Evolutionary conservation across 2,329 filamentous ascomycete genomes (phyloP), one percentile per base, ranked within the genome.

Genomic region (Malbranchea zuffiana): DNA sequence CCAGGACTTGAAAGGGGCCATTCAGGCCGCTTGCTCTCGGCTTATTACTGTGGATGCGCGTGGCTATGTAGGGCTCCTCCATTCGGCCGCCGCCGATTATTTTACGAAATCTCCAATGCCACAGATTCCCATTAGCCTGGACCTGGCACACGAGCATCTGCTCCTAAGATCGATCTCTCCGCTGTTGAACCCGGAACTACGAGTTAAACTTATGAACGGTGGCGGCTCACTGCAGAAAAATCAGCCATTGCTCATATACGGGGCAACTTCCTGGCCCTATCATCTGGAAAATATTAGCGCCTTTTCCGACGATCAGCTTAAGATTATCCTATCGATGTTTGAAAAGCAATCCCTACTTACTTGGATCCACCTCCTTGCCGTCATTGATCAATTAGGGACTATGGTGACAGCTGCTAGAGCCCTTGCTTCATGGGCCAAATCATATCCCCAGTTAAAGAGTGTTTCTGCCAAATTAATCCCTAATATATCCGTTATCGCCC

Each of bases 1-100:
- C 13, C 12, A 49, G 2, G 47, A 53, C 35, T 32, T 54, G 12
- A 28, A 36, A 7, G 34, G 31, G 5, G 46, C 51, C 5, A 47
- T 54, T 28, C 34, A 30, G 8, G 36, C 49, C 8, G 35, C 52
- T 7, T 55, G 53, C 40, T 49, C 53, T 3, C 36, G 50, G 16
- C 50, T 56, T 33, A 39, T 55, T 11, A 26, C 47, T 2, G 35
- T 55, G 15, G 47, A 55, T 32, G 37, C 20, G 15, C 39, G 28
- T 2, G 31, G 32, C 3, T 30, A 35, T 21, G 34, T 53, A 15
- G 37, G 39, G 11, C 40, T 51, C 33, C 40, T 55, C 10, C 53
- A 55, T 42, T 35, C 48, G 35, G 51, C 51, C 17, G 53, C 51
- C 6, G 28, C 45, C 2, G 50, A 56, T 12, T 54, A 43, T 35